phyloP scores from a whole-genome alignment of 208 protist species.

The Wallacemonas rigidus region DNA sequence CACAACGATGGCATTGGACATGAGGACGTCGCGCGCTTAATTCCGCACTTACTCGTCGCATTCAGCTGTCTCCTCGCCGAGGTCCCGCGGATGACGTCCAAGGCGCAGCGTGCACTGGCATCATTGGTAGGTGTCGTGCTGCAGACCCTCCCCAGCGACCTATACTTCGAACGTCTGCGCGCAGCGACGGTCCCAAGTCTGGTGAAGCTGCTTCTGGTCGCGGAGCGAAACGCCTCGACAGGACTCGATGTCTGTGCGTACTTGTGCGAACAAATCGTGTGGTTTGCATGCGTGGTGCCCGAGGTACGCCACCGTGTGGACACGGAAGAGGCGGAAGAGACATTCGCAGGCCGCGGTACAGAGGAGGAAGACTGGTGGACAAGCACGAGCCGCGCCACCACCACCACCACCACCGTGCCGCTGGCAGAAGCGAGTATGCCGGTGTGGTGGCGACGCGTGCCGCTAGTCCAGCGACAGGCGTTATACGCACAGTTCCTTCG shows the following conservation, averaged over 20 bases:
- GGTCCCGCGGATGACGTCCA: conserved; percentile 23
- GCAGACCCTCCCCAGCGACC: conserved; percentile 27
- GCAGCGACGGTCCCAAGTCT: conserved; percentile 27
- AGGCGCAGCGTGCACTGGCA: conserved; percentile 16
- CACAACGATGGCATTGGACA: background rate
- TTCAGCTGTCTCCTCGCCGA: conserved; percentile 41
- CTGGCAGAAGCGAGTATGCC: background rate
- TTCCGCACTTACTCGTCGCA: conserved; percentile 32
- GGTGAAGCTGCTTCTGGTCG: conserved; percentile 36
- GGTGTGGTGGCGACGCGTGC: conserved; percentile 7
- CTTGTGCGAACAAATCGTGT: conserved; percentile 7
- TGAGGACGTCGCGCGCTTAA: conserved; percentile 29
- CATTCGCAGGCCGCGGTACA: too few relatives aligned
- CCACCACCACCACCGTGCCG: too few relatives aligned
- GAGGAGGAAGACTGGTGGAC: background rate
- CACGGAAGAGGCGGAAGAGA: background rate
- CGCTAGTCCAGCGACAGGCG: background rate
- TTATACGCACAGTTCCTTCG: background rate
- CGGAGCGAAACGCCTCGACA: background rate
- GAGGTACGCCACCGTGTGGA: background rate
- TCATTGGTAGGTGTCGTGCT: conserved; percentile 30
- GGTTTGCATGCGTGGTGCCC: conserved; percentile 1
- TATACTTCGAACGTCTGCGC: conserved; percentile 34
- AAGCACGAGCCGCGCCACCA: background rate
- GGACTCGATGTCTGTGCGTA: conserved; percentile 3